A percentile compares a stretch with the other conserved stretches of the same genome.
Evolutionary conservation across 495 filamentous ascomycete genomes (phyloP).

Genomic region (Pyrenula massariospora): DNA sequence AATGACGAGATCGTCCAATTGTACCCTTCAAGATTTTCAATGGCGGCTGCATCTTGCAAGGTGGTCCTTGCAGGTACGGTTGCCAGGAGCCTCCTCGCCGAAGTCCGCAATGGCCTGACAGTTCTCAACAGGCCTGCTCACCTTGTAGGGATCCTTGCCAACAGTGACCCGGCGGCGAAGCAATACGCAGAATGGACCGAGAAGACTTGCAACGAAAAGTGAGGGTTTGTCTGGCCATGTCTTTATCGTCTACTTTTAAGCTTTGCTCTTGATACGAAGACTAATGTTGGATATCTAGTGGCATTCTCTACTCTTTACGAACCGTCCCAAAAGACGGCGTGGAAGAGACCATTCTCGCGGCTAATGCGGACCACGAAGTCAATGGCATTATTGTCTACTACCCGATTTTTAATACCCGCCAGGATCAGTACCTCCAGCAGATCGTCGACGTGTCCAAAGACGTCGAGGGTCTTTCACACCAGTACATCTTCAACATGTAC

Average conservation of each 20-base stretch:
- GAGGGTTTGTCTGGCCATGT: conserved; percentile 23
- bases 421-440: conserved; percentile 92
- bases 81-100: conserved; percentile 63
- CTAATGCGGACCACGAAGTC: conserved; percentile 65
- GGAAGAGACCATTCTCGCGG: conserved; percentile 71
- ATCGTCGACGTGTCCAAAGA: conserved; percentile 85
- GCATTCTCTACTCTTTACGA: conserved; percentile 77
- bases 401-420: conserved; percentile 80
- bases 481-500: conserved; percentile 98
- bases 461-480: conserved; percentile 88
- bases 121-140: conserved; percentile 59
- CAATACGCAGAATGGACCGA: conserved; percentile 97
- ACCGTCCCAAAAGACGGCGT: conserved; percentile 74
- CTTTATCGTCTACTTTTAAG: neutral
- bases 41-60: conserved; percentile 58
- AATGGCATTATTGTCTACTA: conserved; percentile 98
- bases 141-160: conserved; percentile 84
- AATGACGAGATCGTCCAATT: too few species aligned
- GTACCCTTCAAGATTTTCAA: too few species aligned
- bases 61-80: conserved; percentile 78
- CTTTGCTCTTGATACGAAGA: neutral
- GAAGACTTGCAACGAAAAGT: conserved; percentile 93
- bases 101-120: conserved; percentile 61
- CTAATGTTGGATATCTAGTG: conserved; percentile 37
- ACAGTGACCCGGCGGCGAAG: conserved; percentile 75